These are phyloP conservation scores for Tuber calosporum DNA, from an alignment of 495 filamentous ascomycete species.

Conservation along the genomic window DNA sequence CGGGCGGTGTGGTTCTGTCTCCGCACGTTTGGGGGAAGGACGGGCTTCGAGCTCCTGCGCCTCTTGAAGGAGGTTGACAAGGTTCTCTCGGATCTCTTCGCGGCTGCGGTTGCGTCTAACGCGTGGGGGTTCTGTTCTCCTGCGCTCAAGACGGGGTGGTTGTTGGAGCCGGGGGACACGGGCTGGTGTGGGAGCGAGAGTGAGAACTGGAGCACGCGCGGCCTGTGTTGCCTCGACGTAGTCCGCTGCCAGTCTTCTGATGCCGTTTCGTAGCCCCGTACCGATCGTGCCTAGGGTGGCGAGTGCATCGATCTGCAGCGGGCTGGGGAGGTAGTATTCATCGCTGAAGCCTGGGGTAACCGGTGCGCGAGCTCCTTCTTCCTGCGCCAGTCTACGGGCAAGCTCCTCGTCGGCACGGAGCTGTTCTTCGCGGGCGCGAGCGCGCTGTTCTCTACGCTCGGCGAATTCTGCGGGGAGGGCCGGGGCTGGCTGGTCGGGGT, in stretches of 20 bases:
- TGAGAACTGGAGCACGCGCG: constrained; percentile 20
- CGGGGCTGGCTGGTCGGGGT: constrained; percentile 21
- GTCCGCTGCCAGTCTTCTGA: constrained; percentile 38
- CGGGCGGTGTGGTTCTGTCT: constrained; percentile 7
- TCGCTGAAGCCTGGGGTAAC: constrained; percentile 16
- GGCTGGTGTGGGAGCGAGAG: constrained; percentile 1
- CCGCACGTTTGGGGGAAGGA: constrained; percentile 7
- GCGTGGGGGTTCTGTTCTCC: constrained; percentile 24
- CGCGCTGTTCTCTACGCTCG: constrained; percentile 30
- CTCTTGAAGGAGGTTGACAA: constrained; percentile 30
- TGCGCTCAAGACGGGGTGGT: constrained; percentile 25
- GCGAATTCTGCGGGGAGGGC: constrained; percentile 28
- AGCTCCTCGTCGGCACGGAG: constrained; percentile 36
- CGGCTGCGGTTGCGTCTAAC: constrained; percentile 16
- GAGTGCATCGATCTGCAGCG: constrained; percentile 34
- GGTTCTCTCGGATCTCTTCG: constrained; percentile 29
- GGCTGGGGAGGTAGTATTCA: constrained; percentile 26
- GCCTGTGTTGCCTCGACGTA: constrained; percentile 33
- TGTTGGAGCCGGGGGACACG: background rate
- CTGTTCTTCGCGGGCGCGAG: constrained; percentile 33
- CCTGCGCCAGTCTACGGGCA: constrained; percentile 31
- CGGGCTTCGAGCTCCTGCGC: constrained; percentile 26
- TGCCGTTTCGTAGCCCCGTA: constrained; percentile 34
- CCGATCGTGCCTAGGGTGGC: constrained; percentile 36
- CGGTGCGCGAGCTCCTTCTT: constrained; percentile 23